Percentiles rank a stretch among this genome's conserved stretches.
These are phyloP conservation scores for Bauhinia variegata DNA, from an alignment of 306 rosid genomes.

Conservation along the genomic window DNA sequence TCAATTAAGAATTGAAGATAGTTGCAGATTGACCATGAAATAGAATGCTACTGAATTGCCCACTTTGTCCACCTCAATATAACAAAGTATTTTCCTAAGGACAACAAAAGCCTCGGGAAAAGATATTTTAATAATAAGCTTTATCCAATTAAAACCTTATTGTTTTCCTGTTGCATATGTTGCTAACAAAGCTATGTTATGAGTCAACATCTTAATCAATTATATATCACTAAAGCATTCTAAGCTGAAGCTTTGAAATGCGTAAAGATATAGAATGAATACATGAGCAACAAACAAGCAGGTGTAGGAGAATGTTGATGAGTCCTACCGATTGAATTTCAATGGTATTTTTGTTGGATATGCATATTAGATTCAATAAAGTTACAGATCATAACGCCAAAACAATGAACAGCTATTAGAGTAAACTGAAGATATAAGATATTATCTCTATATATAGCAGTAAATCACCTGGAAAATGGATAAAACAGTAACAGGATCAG, in stretches of 20 bases:
- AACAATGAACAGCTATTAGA: conserved; percentile 8
- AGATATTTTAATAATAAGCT: neutral
- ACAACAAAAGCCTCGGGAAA: neutral
- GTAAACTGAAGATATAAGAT: conserved; percentile 9
- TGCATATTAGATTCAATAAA: conserved; percentile 24
- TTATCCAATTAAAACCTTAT: conserved; percentile 7
- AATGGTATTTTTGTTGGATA: conserved; percentile 6
- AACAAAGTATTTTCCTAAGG: neutral
- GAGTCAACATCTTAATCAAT: conserved; percentile 7
- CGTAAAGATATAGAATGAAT: conserved; percentile 20
- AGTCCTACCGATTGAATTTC: neutral
- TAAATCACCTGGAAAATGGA: conserved; percentile 91
- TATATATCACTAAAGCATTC: conserved; percentile 4
- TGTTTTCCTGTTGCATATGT: conserved; percentile 1
- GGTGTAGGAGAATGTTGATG: conserved; percentile 15
- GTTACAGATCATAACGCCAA: conserved; percentile 3
- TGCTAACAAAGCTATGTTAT: conserved; percentile 22
- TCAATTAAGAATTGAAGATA: neutral
- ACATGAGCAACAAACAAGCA: conserved; percentile 24
- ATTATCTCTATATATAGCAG: neutral
- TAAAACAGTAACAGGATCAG: conserved; percentile 96
- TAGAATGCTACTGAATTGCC: neutral
- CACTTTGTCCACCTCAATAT: conserved; percentile 12
- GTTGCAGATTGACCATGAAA: neutral
- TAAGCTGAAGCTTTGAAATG: conserved; percentile 25